Base-by-base conservation (phyloP, 257 asterid genomes). In the Capsicum chinense region DNA sequence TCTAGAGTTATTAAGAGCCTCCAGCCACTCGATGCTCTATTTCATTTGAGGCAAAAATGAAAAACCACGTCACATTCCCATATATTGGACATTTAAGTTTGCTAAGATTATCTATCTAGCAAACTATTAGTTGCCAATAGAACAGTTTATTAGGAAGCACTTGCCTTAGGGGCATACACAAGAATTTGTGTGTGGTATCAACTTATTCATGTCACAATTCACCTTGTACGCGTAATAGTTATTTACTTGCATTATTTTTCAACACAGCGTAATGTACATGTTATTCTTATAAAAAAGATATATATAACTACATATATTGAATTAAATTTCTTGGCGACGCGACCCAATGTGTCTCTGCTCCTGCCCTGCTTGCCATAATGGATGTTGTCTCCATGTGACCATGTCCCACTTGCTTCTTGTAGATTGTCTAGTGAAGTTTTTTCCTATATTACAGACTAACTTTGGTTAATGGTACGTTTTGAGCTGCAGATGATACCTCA, bases 401-500 rank as follows among this genome's bases (percentile, higher is more conserved):
- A 39, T 39, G 44, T 39, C 44, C 3, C 44, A 39, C 19, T 74
- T 74, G 60, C 13, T 74, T 74, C 80, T 74, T 19, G 8, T 74
- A 19, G 7, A 74, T 74, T 19, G 35, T 50, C 37, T 74, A 74
- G 80, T 19, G 80, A 48, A 50, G 79, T 3, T 74, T 74, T 74
- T 74, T 13, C 80, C 21, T 56, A 7, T 7, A 21, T 54, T 17
- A 16, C 35, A 42, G 1, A 42, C 80, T 74, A 21, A 74, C 12
- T 76, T 14, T 76, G 81, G 62, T 26, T 74, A 52, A 8, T 13
- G 48, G 81, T 54, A 21, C 26, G 1, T 76, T 52, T 26, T 76
- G 9, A 76, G 63, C 47, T 26, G 73, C 86, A 81, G 87, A 84
- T 80, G 86, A 84, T 85, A 85, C 86, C 87, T 86, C 88, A 85